Evolutionary conservation across 2,329 filamentous ascomycete species (phyloP).

Genomic region (Neofusicoccum kwambonambiense): DNA sequence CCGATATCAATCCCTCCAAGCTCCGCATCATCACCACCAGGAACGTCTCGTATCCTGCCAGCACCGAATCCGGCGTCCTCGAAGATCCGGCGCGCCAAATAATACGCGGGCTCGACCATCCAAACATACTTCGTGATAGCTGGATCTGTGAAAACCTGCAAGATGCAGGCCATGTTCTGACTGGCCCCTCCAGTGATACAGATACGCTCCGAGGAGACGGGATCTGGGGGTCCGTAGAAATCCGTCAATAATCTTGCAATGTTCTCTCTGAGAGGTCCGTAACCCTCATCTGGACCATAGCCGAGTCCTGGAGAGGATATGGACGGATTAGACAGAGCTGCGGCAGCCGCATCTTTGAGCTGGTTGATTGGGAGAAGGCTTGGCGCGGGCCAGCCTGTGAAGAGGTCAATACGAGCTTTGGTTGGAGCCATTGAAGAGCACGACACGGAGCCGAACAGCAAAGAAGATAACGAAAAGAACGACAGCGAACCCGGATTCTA

Average conservation of each 20-base stretch:
- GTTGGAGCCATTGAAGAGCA: not conserved
- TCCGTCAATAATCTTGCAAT: conserved; percentile 68
- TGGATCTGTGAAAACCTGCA: conserved; percentile 80
- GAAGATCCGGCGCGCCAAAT: too few relatives aligned
- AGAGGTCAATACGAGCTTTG: conserved; percentile 56
- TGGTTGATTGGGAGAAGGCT: conserved; percentile 63
- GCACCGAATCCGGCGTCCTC: too few relatives aligned
- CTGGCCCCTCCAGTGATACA: conserved; percentile 58
- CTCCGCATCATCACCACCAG: too few relatives aligned
- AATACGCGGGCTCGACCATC: too few relatives aligned
- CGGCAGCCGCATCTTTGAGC: conserved; percentile 60
- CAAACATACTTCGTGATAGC: conserved; percentile 56
- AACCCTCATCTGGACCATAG: conserved; percentile 78
- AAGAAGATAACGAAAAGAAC: not conserved
- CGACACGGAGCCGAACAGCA: not conserved
- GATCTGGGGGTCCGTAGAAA: conserved; percentile 53
- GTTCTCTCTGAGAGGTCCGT: conserved; percentile 64
- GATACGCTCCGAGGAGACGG: not conserved
- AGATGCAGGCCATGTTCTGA: conserved; percentile 74
- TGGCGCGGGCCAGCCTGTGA: too few relatives aligned
- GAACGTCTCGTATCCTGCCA: too few relatives aligned
- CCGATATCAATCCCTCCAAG: too few relatives aligned
- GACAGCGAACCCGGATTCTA: too few relatives aligned
- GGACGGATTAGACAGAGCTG: conserved; percentile 59
- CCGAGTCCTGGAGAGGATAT: conserved; percentile 64